These are phyloP conservation scores for Aspergillus cavernicola DNA, from an alignment of 495 filamentous ascomycete species.

Conservation along the genomic window DNA sequence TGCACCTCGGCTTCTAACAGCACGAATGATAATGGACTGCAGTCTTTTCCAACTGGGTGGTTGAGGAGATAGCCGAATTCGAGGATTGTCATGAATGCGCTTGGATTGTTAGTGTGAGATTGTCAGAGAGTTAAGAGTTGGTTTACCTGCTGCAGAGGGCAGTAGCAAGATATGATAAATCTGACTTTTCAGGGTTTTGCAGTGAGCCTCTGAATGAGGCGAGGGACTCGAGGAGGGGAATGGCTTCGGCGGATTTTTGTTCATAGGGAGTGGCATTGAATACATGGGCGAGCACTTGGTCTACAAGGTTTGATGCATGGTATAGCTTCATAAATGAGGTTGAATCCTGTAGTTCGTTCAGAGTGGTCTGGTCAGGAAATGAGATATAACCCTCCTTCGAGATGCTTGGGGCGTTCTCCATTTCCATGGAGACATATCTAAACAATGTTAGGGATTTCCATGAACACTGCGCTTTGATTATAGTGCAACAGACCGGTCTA, in stretches of 20 bases:
- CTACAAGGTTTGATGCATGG: too few species aligned
- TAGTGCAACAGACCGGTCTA: too few species aligned
- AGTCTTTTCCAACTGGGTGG: not conserved
- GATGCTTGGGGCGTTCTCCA: too few species aligned
- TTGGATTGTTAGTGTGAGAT: not conserved
- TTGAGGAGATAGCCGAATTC: not conserved
- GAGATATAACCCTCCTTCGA: too few species aligned
- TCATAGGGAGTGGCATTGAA: not conserved
- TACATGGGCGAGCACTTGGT: not conserved
- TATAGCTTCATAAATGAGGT: too few species aligned
- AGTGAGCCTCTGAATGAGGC: not conserved
- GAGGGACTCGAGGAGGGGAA: not conserved
- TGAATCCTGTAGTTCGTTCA: too few species aligned
- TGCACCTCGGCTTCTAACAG: not conserved
- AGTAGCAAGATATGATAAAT: not conserved
- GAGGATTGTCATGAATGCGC: not conserved
- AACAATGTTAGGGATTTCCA: too few species aligned
- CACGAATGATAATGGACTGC: not conserved
- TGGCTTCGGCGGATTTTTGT: not conserved
- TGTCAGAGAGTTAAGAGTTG: too few species aligned
- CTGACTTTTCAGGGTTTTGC: not conserved
- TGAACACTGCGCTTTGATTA: too few species aligned
- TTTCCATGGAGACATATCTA: too few species aligned
- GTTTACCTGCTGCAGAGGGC: not conserved
- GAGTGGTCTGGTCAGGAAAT: too few species aligned